Base-by-base conservation (phyloP, 495 filamentous ascomycete species). In the Penicillium arizonense region DNA sequence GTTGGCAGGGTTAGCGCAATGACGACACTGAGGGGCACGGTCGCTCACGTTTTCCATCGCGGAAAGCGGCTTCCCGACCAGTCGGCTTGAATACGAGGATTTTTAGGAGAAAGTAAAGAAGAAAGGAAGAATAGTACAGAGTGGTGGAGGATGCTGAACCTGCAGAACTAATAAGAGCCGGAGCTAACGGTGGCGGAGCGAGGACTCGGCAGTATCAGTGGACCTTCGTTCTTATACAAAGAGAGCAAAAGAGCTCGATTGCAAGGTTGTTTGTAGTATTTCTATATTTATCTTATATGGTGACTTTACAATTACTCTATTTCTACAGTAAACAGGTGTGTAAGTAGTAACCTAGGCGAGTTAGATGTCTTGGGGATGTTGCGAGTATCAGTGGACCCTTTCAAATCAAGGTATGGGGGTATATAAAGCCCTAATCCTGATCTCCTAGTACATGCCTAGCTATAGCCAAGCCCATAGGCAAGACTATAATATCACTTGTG, bases 11-110 rank as follows among this genome's bases (percentile, higher is more conserved):
- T 69, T 67, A 69, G 61, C 46, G 39, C 55, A 62, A 62, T 59
- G 59, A 58, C 58, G 53, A 61, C 58, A 56, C 53, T 50, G 58
- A 64, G 56, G 62, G 57, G 50, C 55, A 57, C 46, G 59, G 59
- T 50, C 37, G 55, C 74, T 72, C 56, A 77, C 75, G 67, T 74
- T 76, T 65, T 74, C 75, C 75, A 77, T 77, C 58, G 65, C 72
- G 70, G 63, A 63, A 62, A 50, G 59, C 52, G 56, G 58, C 63
- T 52, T 64, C 61, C 63, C 61, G 61, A 62, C 43, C 50, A 55
- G 59, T 44, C 57, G 52, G 28, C 2, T 30, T 30, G 58, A 65
- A 64, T 26, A 10, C 18, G 39, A 35, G 20, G 20, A 28, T 37
- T 40, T 40, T 10, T 24, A 45, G 16, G 44, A 21, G 39, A 18